Evolutionary conservation across 768 basidiomycete genomes (phyloP).

Genomic region (Tricholoma bakamatsutake): DNA sequence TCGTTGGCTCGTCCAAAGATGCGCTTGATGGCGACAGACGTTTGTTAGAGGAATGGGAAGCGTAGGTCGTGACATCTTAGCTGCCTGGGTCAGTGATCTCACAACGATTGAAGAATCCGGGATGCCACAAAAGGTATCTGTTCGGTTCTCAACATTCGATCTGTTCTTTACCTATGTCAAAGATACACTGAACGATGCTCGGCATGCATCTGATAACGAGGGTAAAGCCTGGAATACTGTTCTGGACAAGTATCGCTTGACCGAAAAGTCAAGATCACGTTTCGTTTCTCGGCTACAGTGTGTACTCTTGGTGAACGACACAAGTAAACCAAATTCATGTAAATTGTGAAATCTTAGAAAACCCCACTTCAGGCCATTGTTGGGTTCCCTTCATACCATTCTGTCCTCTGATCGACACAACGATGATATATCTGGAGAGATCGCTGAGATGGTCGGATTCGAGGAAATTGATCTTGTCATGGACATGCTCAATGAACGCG

Average conservation of each 20-base stretch:
- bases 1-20: constrained; percentile 22
- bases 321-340: neutral
- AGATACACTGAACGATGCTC: constrained; percentile 6
- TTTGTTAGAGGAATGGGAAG: constrained; percentile 24
- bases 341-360: constrained; percentile 16
- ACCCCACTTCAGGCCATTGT: constrained; percentile 19
- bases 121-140: constrained; percentile 4
- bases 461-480: constrained; percentile 77
- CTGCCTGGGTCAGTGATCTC: neutral
- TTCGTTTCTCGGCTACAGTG: constrained; percentile 17
- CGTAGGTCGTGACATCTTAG: constrained; percentile 14
- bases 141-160: too few species aligned
- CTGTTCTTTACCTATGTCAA: constrained; percentile 4
- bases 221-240: constrained; percentile 24
- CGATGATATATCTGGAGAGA: constrained; percentile 71
- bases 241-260: constrained; percentile 23
- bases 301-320: constrained; percentile 9
- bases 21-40: constrained; percentile 17
- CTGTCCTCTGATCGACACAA: constrained; percentile 47
- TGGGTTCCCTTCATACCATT: constrained; percentile 27
- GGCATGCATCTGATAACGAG: constrained; percentile 3
- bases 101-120: constrained; percentile 7
- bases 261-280: neutral
- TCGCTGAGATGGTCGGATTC: constrained; percentile 79
- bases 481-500: constrained; percentile 60